These are phyloP conservation scores for Blastocystis sp. DNA, from an alignment of 352 stramenopile species.

Conservation along the genomic window DNA sequence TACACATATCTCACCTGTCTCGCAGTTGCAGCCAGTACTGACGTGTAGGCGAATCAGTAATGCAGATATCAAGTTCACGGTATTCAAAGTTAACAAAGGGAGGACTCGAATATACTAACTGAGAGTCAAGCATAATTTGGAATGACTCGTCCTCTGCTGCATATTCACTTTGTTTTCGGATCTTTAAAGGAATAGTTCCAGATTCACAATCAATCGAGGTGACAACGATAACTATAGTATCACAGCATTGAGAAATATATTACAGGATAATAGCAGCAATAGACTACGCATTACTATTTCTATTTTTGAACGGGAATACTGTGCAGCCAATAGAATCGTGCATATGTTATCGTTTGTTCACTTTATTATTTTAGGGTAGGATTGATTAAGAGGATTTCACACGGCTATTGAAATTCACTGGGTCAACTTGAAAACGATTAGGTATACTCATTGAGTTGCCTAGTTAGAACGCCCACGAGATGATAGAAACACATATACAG, in stretches of 20 bases:
- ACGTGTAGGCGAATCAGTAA: not conserved
- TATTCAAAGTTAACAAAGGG: not conserved
- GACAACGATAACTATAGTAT: not conserved
- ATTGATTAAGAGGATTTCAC: too few relatives aligned
- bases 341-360: not conserved
- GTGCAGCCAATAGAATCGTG: not conserved
- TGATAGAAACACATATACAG: too few relatives aligned
- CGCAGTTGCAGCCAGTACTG: not conserved
- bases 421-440: too few relatives aligned
- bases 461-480: too few relatives aligned
- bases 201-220: not conserved
- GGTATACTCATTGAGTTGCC: too few relatives aligned
- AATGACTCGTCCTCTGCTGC: not conserved
- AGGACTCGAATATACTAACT: not conserved
- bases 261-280: not conserved
- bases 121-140: not conserved
- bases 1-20: not conserved
- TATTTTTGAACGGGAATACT: not conserved
- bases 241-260: not conserved
- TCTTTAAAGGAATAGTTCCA: not conserved
- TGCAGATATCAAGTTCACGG: constrained; percentile 6
- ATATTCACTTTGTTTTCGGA: not conserved
- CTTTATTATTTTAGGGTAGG: too few relatives aligned
- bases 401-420: too few relatives aligned
- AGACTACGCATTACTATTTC: not conserved